Conservation (phyloP, 805 yeast genomes). For the Sugiyamaella smithiae region DNA sequence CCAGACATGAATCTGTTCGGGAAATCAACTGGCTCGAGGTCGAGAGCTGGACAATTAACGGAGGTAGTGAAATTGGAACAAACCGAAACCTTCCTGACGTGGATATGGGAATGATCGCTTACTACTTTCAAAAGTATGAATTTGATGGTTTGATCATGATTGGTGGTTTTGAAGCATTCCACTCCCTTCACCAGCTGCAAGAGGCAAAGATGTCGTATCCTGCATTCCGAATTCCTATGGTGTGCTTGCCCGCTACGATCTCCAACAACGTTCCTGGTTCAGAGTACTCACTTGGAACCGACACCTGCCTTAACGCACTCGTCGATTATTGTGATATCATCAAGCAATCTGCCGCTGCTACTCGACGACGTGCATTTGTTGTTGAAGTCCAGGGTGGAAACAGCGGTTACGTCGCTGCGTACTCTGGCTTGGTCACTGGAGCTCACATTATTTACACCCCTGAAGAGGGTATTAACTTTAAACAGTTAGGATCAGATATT, state of each 20-base stretch:
- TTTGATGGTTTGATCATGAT: conserved; percentile 87
- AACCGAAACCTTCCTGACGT: conserved; percentile 80
- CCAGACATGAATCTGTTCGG: conserved; percentile 80
- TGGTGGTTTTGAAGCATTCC: conserved; percentile 98
- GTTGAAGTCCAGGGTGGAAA: conserved; percentile 99
- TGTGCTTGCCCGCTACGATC: conserved; percentile 89
- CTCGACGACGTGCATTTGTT: conserved; percentile 91
- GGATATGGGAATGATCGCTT: conserved; percentile 89
- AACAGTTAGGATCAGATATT: conserved; percentile 73
- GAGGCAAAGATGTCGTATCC: conserved; percentile 78
- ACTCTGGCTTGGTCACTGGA: conserved; percentile 80
- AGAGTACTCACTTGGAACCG: conserved; percentile 91
- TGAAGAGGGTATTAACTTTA: conserved; percentile 70
- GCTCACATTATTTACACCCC: conserved; percentile 91
- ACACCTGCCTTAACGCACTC: conserved; percentile 89
- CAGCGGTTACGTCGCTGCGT: conserved; percentile 89
- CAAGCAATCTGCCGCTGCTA: conserved; percentile 91
- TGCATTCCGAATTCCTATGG: conserved; percentile 90
- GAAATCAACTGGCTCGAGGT: conserved; percentile 79
- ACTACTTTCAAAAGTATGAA: conserved; percentile 81
- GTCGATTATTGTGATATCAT: conserved; percentile 93
- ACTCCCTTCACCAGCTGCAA: conserved; percentile 76
- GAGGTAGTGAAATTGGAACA: conserved; percentile 97
- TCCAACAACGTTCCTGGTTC: conserved; percentile 99
- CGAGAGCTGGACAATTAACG: conserved; percentile 81